Evolutionary conservation across 306 rosid species (phyloP).

Genomic region (Argentina anserina): DNA sequence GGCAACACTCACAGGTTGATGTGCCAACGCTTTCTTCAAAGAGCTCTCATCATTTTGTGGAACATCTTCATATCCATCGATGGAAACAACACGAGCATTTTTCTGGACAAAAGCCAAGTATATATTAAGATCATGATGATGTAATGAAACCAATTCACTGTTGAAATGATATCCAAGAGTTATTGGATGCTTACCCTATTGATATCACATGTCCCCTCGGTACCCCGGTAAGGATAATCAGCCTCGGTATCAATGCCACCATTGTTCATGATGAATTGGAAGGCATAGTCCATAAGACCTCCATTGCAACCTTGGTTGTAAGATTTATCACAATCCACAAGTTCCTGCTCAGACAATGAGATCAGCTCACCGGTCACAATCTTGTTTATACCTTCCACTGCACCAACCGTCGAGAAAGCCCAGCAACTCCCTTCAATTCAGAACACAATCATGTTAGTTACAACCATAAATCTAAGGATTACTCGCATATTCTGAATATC

Average conservation of each 20-base stretch:
- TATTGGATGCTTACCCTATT: conserved; percentile 42
- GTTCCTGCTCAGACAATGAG: conserved; percentile 78
- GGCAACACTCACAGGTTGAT: conserved; percentile 82
- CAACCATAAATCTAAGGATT: too few species aligned
- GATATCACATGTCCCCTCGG: conserved; percentile 60
- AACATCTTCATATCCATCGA: conserved; percentile 75
- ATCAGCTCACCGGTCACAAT: conserved; percentile 61
- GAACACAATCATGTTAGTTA: conserved; percentile 1
- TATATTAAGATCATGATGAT: neutral
- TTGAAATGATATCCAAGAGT: neutral
- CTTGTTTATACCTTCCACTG: conserved; percentile 79
- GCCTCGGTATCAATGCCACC: conserved; percentile 85
- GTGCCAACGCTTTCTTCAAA: conserved; percentile 67
- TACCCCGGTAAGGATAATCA: conserved; percentile 70
- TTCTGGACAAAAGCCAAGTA: conserved; percentile 32
- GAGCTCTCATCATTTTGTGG: conserved; percentile 71
- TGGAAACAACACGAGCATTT: conserved; percentile 64
- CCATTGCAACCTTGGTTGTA: conserved; percentile 92
- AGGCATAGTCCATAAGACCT: conserved; percentile 92
- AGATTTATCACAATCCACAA: conserved; percentile 74
- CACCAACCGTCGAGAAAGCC: conserved; percentile 85
- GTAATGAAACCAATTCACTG: neutral
- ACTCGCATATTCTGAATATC: too few species aligned
- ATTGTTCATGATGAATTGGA: conserved; percentile 57
- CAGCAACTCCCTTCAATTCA: conserved; percentile 86